Evolutionary conservation across 208 protist species (phyloP).

Genomic region (Leishmania gerbilli): DNA sequence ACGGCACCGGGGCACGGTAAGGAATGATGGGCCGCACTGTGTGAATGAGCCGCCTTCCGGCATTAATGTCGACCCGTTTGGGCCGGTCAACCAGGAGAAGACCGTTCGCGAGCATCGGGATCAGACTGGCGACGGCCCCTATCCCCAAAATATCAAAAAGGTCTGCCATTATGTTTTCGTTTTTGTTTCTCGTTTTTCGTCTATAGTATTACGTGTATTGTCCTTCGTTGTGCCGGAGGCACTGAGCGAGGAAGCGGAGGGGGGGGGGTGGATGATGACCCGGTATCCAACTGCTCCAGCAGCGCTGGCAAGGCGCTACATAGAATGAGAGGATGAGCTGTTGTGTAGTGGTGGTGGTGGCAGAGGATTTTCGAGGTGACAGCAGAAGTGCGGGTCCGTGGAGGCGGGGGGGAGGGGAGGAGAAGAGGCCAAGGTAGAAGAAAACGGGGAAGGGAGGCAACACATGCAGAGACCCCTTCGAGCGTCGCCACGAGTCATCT

Average conservation of each 20-base stretch:
- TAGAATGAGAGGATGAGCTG: not conserved
- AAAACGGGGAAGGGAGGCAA: not conserved
- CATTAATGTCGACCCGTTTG: slow-evolving; percentile 56
- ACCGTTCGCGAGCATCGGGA: slow-evolving; percentile 52
- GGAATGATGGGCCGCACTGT: slow-evolving; percentile 65
- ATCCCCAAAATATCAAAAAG: slow-evolving; percentile 35
- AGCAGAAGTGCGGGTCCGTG: not conserved
- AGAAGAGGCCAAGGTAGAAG: not conserved
- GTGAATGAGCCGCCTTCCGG: slow-evolving; percentile 43
- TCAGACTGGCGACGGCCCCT: slow-evolving; percentile 22
- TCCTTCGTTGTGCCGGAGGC: not conserved
- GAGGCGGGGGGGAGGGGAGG: not conserved
- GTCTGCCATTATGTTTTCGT: slow-evolving; percentile 17
- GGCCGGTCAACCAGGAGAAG: slow-evolving; percentile 60
- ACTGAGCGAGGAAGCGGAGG: not conserved
- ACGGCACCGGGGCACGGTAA: slow-evolving; percentile 70
- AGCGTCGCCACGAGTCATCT: not conserved
- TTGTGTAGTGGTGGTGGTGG: not conserved
- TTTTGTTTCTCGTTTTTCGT: not conserved
- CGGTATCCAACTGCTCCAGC: not conserved
- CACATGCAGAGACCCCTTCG: not conserved
- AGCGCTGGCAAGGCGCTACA: not conserved
- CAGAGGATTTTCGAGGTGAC: not conserved
- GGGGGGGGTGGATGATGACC: not conserved
- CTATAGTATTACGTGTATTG: not conserved